Conservation (phyloP, 2,329 filamentous ascomycete species). For the Tolypocladium album region DNA sequence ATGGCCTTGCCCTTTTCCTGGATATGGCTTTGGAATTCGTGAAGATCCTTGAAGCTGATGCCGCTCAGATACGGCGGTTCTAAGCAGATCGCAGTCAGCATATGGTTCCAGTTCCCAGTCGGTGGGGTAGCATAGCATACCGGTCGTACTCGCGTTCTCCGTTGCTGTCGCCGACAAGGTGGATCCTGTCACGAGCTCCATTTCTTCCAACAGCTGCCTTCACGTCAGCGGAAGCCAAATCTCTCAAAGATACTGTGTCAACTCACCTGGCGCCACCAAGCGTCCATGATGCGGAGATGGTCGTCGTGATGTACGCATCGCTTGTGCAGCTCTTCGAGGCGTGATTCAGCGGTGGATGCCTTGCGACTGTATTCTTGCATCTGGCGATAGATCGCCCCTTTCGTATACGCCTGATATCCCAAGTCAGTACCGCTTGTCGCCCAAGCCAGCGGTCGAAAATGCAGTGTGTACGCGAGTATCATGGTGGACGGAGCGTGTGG, state of each 20-base stretch:
- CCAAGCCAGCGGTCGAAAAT: background rate
- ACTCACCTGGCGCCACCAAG: constrained; percentile 87
- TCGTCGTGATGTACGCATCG: constrained; percentile 78
- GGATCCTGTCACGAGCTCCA: constrained; percentile 47
- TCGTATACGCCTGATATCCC: constrained; percentile 34
- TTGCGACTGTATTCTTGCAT: constrained; percentile 98
- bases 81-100: constrained; percentile 20
- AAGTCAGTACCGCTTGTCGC: constrained; percentile 11
- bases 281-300: constrained; percentile 80
- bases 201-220: constrained; percentile 49
- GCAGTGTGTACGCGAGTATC: constrained; percentile 1
- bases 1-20: constrained; percentile 67
- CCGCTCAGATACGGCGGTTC: constrained; percentile 46
- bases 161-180: constrained; percentile 19
- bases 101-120: background rate
- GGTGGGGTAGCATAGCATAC: constrained; percentile 8
- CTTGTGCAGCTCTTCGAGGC: constrained; percentile 71
- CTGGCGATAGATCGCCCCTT: constrained; percentile 92
- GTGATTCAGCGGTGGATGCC: constrained; percentile 68
- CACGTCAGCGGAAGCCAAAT: constrained; percentile 1
- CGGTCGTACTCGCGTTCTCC: constrained; percentile 7
- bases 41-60: constrained; percentile 50
- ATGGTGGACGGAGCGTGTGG: constrained; percentile 5
- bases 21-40: constrained; percentile 74
- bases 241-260: background rate